Evolutionary conservation across 1,284 basidiomycete species (phyloP), one percentile per base, ranked within the genome.

Genomic region (Schizophyllum commune): DNA sequence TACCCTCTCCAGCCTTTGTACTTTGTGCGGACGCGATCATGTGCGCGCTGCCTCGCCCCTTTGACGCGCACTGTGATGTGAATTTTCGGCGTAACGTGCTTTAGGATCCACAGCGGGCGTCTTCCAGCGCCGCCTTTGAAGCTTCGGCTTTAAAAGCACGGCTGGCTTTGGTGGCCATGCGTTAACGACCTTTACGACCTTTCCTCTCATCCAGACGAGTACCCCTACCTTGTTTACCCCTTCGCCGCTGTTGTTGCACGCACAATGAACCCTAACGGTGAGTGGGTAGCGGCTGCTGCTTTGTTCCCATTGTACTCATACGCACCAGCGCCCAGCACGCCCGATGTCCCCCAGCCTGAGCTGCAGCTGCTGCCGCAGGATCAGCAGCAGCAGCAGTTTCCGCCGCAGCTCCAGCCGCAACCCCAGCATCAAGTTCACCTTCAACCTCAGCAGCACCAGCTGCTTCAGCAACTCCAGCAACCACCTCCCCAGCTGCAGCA

Each of bases 311-410:
- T 47, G 13, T 11, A 47, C 17, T 17, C 13, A 47, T 47, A 17
- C 17, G 39, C 17, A 3, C 13, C 9, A 47, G 39, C 8, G 39
- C 39, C 39, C 39, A 2, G 20, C 65, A 65, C 17, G 64, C 60
- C 17, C 65, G 59, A 27, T 55, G 63, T 22, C 63, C 61, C 32
- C 59, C 64, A 59, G 60, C 39, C 21, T 22, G 21, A 5, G 59
- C 56, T 32, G 32, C 52, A 51, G 58, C 64, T 51, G 59, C 61
- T 34, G 32, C 65, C 56, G 59, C 64, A 52, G 64, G 63, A 53
- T 58, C 63, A 51, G 65, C 56, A 32, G 62, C 65, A 56, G 62
- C 66, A 53, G 15, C 62, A 53, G 32, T 61, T 59, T 59, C 58
- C 57, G 22, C 61, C 61, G 56, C 62, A 58, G 27, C 33, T 27